These are phyloP conservation scores for Phaeolepiota aurea DNA, from an alignment of 768 basidiomycete genomes.

Conservation along the genomic window DNA sequence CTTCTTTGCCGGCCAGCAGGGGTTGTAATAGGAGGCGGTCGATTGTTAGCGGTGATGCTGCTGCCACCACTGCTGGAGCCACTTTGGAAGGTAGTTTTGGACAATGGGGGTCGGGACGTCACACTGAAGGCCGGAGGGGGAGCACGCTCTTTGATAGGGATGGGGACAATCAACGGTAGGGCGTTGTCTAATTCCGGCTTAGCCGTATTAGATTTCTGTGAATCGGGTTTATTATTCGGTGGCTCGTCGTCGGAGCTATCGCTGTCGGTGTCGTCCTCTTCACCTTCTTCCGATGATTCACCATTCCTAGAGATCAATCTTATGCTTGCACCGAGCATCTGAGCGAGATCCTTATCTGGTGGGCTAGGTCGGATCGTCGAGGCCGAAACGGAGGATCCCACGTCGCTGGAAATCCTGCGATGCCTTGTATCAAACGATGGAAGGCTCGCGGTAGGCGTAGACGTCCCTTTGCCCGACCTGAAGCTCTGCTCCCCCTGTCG, in stretches of 20 bases:
- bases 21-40: slow-evolving; percentile 1
- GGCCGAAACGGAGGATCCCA: slow-evolving; percentile 1
- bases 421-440: too few relatives aligned
- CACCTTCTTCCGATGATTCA: slow-evolving; percentile 10
- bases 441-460: too few relatives aligned
- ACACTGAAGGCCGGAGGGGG: slow-evolving; percentile 55
- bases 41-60: slow-evolving; percentile 3
- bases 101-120: slow-evolving; percentile 45
- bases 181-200: not conserved
- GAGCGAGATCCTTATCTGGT: slow-evolving; percentile 31
- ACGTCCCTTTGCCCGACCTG: too few relatives aligned
- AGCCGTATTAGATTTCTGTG: not conserved
- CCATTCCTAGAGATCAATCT: slow-evolving; percentile 30
- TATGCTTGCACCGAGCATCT: slow-evolving; percentile 33
- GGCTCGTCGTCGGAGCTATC: too few relatives aligned
- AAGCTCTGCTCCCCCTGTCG: too few relatives aligned
- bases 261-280: slow-evolving; percentile 7
- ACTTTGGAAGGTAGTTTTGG: slow-evolving; percentile 8
- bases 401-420: not conserved
- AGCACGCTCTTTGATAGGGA: slow-evolving; percentile 48
- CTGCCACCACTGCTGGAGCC: not conserved
- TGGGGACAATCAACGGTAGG: slow-evolving; percentile 34
- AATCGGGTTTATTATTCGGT: not conserved
- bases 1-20: slow-evolving; percentile 26
- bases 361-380: slow-evolving; percentile 17